A percentile compares a stretch with the other conserved stretches of the same genome.
These are phyloP conservation scores for Hsuehochloa calcarea DNA, from an alignment of 176 grass and related monocot genomes.

Conservation along the genomic window DNA sequence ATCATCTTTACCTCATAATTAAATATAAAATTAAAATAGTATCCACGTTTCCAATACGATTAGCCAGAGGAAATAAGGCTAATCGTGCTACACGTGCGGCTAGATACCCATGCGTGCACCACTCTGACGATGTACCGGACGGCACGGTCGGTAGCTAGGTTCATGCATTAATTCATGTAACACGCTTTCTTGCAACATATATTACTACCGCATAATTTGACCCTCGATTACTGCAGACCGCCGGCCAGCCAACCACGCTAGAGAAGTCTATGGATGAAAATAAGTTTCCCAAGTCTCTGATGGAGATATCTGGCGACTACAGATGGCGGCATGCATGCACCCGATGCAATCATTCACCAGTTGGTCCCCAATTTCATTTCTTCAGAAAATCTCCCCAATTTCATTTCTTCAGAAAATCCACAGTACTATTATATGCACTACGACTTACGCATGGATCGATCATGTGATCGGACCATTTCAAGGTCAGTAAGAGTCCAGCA, in stretches of 20 bases:
- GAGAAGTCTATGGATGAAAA: background rate
- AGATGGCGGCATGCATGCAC: background rate
- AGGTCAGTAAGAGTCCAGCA: background rate
- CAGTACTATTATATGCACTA: too few relatives aligned
- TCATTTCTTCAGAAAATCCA: too few relatives aligned
- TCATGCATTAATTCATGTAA: background rate
- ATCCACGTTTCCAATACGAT: too few relatives aligned
- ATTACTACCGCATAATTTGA: background rate
- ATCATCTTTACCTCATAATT: too few relatives aligned
- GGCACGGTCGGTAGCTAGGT: background rate
- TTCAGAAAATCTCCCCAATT: too few relatives aligned
- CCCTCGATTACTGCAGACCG: background rate
- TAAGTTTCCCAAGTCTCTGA: slow-evolving; percentile 1
- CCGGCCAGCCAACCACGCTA: background rate
- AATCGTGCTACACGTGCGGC: slow-evolving; percentile 40
- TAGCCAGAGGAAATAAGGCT: background rate
- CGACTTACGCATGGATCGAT: too few relatives aligned
- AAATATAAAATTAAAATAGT: too few relatives aligned
- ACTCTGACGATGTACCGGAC: background rate
- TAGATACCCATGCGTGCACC: background rate
- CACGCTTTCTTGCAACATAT: slow-evolving; percentile 13
- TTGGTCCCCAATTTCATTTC: background rate
- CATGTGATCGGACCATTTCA: slow-evolving; percentile 32
- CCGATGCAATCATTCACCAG: background rate
- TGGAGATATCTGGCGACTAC: slow-evolving; percentile 20